Percentiles rank a stretch among this genome's conserved stretches.
Conservation (phyloP, 345 rosid genomes). For the Euphorbia peplus region DNA sequence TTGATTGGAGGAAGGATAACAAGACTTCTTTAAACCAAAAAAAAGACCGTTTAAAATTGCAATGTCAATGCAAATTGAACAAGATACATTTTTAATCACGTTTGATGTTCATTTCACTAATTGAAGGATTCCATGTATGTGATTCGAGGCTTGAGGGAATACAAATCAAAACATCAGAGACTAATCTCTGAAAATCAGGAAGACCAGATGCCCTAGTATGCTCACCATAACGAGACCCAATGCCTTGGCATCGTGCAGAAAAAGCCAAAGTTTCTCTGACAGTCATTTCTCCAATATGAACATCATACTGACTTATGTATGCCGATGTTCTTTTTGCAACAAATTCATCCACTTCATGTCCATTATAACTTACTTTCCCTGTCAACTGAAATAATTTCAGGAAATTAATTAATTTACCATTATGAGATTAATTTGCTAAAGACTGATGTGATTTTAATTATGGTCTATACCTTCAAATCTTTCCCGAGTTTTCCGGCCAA, state of each 20-base stretch:
- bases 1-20: too few relatives aligned
- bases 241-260: conserved; percentile 70
- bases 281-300: conserved; percentile 60
- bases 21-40: too few relatives aligned
- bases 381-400: conserved; percentile 37
- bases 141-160: too few relatives aligned
- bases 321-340: conserved; percentile 62
- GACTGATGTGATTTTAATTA: too few relatives aligned
- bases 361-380: conserved; percentile 59
- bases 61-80: too few relatives aligned
- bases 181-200: background rate
- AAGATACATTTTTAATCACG: too few relatives aligned
- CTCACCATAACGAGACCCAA: conserved; percentile 54
- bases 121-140: too few relatives aligned
- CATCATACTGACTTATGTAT: conserved; percentile 59
- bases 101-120: too few relatives aligned
- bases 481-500: conserved; percentile 55
- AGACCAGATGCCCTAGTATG: too few relatives aligned
- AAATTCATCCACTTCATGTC: conserved; percentile 62
- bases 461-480: conserved; percentile 39
- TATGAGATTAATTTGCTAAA: too few relatives aligned
- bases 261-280: conserved; percentile 66
- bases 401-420: conserved; percentile 5
- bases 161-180: too few relatives aligned
- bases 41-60: too few relatives aligned